Evolutionary conservation across 192 early-diverging fungal species (phyloP).

Genomic region (Coemansia sp.): DNA sequence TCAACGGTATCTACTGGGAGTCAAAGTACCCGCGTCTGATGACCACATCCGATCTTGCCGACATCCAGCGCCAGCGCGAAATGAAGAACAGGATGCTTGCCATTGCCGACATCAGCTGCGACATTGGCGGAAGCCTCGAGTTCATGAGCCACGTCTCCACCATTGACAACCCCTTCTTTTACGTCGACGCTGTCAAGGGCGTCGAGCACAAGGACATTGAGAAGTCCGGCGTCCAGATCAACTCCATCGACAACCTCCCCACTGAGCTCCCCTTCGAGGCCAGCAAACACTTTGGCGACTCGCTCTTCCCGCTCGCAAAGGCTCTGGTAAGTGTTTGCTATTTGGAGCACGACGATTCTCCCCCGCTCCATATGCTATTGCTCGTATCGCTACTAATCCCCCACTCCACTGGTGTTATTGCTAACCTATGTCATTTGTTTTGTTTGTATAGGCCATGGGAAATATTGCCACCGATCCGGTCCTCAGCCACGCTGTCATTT

Average conservation of each 20-base stretch:
- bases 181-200: conserved; percentile 78
- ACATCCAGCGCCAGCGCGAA: conserved; percentile 65
- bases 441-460: conserved; percentile 45
- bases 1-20: conserved; percentile 97
- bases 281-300: conserved; percentile 87
- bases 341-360: too few species aligned
- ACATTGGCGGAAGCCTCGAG: conserved; percentile 92
- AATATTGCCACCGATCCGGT: conserved; percentile 63
- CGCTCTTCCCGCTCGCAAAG: conserved; percentile 77
- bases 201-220: conserved; percentile 72
- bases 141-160: conserved; percentile 88
- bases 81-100: conserved; percentile 74
- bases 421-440: neutral
- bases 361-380: too few species aligned
- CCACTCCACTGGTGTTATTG: neutral
- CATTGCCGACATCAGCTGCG: conserved; percentile 92
- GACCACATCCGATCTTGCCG: conserved; percentile 77
- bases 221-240: conserved; percentile 87
- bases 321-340: conserved; percentile 69
- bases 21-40: conserved; percentile 80
- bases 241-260: conserved; percentile 96
- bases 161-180: conserved; percentile 90
- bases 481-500: conserved; percentile 74
- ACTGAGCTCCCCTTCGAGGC: conserved; percentile 95
- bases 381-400: too few species aligned